Evolutionary conservation across 208 protist species (phyloP), one percentile per base, ranked within the genome.

Genomic region (Blastocrithidia nonstop): DNA sequence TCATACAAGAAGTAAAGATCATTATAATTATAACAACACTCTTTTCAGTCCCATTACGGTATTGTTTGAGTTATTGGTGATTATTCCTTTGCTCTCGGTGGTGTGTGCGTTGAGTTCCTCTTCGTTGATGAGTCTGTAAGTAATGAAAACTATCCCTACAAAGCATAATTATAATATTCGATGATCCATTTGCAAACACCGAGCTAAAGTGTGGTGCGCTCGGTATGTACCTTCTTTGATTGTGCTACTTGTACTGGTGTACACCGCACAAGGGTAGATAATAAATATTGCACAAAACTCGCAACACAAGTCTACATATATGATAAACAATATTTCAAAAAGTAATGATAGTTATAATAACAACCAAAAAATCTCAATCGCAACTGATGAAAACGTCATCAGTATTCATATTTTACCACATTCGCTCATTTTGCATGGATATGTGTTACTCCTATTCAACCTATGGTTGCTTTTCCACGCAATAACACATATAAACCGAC

Each of bases 401-500:
- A n/a, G n/a, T n/a, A n/a, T n/a, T n/a, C n/a, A n/a, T n/a, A n/a
- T n/a, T n/a, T n/a, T n/a, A n/a, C n/a, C n/a, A n/a, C n/a, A n/a
- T 48, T 64, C 84, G 36, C 44, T 50, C 1, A 52, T 73, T 0
- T 66, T 61, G 13, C 74, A 76, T 20, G 78, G 77, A 27, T 92
- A 92, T 49, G 72, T 87, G 20, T 56, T 55, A 2, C 58, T 88
- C n/a, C 88, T 78, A 7, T 58, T 92, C 21, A 92, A 88, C 58
- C 86, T 83, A 45, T 92, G 83, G 83, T 41, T 92, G 5, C 80
- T 92, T 63, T 61, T 92, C 26, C 83, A 92, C 56, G 74, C 72
- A 54, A 86, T 75, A 78, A 88, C 78, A 43, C 83, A 92, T 60
- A 82, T 92, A 19, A 92, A 78, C 52, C 77, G 83, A 1, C 74